Base-by-base conservation (phyloP, 805 yeast species). In the Myxozyma melibiosi region DNA sequence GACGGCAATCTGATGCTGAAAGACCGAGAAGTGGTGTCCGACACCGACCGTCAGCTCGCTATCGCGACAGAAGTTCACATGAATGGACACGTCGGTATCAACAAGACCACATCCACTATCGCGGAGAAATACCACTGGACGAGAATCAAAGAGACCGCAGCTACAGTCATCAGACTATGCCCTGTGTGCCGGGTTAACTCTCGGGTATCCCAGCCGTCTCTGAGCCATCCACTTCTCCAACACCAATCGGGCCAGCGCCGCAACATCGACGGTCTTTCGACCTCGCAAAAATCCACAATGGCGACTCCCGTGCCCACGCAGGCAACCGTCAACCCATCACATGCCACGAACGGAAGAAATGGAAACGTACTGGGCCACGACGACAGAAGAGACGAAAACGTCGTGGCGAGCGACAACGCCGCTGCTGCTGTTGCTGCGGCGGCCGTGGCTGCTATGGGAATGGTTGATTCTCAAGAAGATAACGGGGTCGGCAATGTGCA, bases 121-220 rank as follows among this genome's bases (percentile, higher is more conserved):
- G 81, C 91, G 1, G 94, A 87, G 61, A 80, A 81, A 64, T 92
- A 87, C 65, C 96, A 90, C 70, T 92, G 98, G 97, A 82, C 90
- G 1, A 81, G 96, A 50, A 87, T 92, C 62, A 91, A 94, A 71
- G 90, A 83, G 55, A 89, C 96, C 0, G 97, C 88, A 1, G 84
- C 87, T 0, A 82, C 83, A 30, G 92, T 89, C 1, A 84, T 91
- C 51, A 78, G 85, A 53, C 81, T 83, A 58, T 94, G 98, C 70
- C 76, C 78, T 1, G 85, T 83, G 49, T 92, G 98, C 70, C 76
- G 85, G 37, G 85, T 83, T 59, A 67, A 73, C 38, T 56, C 68
- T 44, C 64, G 71, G 18, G 53, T 49, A 18, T 16, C 49, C 8
- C 4, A 45, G 14, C 22, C 53, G 18, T 13, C 53, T 11, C 18